These are phyloP conservation scores for Paspalum vaginatum DNA, from an alignment of 176 grass and related monocot genomes.

Conservation along the genomic window DNA sequence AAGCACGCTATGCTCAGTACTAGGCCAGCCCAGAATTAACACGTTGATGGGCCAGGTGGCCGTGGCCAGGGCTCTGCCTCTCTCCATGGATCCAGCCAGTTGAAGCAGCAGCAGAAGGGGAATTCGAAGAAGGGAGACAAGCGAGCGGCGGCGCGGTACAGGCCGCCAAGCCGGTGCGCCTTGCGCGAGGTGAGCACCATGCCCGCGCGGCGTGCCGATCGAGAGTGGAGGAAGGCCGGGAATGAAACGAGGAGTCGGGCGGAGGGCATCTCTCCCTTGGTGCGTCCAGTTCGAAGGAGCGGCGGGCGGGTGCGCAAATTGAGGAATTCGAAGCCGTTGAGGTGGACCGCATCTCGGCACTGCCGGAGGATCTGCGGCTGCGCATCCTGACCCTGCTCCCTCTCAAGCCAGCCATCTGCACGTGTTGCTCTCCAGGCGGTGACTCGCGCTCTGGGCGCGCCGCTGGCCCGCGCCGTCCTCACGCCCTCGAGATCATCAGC, in stretches of 20 bases:
- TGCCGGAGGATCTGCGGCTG: slow-evolving; percentile 24
- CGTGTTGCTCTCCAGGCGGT: slow-evolving; percentile 1
- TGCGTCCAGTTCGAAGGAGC: background rate
- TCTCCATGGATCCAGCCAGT: background rate
- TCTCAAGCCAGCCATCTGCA: slow-evolving; percentile 18
- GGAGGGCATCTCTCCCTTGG: background rate
- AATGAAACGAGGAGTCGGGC: background rate
- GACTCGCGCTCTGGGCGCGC: slow-evolving; percentile 17
- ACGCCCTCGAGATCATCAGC: slow-evolving; percentile 31
- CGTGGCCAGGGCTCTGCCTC: background rate
- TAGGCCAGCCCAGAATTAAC: too few relatives aligned
- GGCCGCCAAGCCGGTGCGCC: too few relatives aligned
- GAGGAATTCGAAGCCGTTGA: too few relatives aligned
- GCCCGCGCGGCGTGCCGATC: background rate
- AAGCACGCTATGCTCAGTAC: too few relatives aligned
- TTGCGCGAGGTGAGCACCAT: background rate
- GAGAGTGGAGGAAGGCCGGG: background rate
- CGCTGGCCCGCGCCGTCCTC: slow-evolving; percentile 29
- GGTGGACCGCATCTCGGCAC: background rate
- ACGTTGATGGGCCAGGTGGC: too few relatives aligned
- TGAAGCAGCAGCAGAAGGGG: too few relatives aligned
- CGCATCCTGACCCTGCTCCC: slow-evolving; percentile 19
- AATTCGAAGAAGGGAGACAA: too few relatives aligned
- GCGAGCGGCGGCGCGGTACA: background rate
- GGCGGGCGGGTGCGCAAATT: background rate